Evolutionary conservation across 2,329 filamentous ascomycete genomes (phyloP).

Genomic region (Botrytis cinerea): DNA sequence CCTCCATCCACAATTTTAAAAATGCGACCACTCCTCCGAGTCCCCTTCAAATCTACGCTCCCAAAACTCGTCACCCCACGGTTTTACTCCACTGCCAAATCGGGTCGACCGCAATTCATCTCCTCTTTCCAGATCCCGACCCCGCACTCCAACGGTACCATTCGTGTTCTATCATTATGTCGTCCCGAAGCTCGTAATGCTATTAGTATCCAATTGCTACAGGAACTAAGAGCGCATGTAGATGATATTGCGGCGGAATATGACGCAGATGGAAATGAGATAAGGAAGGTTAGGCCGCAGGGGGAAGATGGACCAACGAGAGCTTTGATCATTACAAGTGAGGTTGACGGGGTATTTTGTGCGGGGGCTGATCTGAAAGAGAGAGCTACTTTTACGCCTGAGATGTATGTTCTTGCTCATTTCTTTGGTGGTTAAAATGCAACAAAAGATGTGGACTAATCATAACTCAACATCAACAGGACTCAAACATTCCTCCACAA

Average conservation of each 20-base stretch:
- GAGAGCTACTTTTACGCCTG: constrained; percentile 69
- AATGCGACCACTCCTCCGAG: constrained; percentile 9
- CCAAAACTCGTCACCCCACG: constrained; percentile 21
- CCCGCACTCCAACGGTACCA: constrained; percentile 58
- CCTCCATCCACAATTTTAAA: neutral
- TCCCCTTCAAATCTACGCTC: constrained; percentile 24
- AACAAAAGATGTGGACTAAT: too few species aligned
- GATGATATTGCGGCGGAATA: constrained; percentile 69
- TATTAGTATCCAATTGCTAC: constrained; percentile 77
- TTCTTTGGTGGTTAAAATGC: neutral
- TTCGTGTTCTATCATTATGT: constrained; percentile 86
- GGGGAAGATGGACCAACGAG: constrained; percentile 63
- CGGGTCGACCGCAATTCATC: constrained; percentile 21
- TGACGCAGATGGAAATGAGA: constrained; percentile 55
- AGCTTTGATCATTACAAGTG: constrained; percentile 80
- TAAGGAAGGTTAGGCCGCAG: constrained; percentile 50
- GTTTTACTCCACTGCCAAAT: constrained; percentile 26
- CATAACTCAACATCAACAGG: constrained; percentile 49
- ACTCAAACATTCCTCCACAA: constrained; percentile 75
- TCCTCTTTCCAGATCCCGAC: constrained; percentile 21
- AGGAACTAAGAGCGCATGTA: constrained; percentile 70
- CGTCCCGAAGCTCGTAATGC: constrained; percentile 85
- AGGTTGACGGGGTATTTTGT: constrained; percentile 86
- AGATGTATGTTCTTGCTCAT: constrained; percentile 59
- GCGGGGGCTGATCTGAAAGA: constrained; percentile 95